Evolutionary conservation across 805 yeast genomes (phyloP), one percentile per base, ranked within the genome.

Genomic region (Metschnikowia drakensbergensis): DNA sequence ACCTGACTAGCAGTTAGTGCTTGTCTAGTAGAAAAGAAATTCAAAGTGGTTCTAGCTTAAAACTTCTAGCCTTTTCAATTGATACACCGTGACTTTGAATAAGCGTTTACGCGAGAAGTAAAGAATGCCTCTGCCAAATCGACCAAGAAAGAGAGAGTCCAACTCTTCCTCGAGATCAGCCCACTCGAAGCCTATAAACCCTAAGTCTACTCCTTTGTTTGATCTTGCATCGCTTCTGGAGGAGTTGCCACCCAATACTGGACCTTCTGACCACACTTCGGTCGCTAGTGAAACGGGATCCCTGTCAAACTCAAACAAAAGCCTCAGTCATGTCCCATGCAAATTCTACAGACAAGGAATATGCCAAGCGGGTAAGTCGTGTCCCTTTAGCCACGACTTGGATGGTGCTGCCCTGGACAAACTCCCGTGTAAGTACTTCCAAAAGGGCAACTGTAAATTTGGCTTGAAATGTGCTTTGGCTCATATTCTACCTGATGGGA

Each of bases 391-490:
- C 31, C 99, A 92, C 64, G 76, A 85, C 41, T 62, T 80, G 45
- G 86, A 84, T 47, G 73, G 78, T 4, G 63, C 75, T 32, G 71
- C 70, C 29, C 75, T 75, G n/a, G 83, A 78, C 42, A 67, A 75
- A 40, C 71, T 77, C 37, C 88, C 91, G 5, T 92, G 99, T 75
- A 91, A 90, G 73, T 92, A 91, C 67, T 92, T 88, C 66, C 94
- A 86, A 60, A 88, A 88, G 69, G 98, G 98, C n/a, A 89, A 90
- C 62, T 92, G 99, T 68, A 90, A 90, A 68, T 92, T 92, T 66
- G 99, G 99, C 3, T 72, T 81, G 45, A 91, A 90, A 61, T 92
- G 99, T 72, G 98, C 97, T 1, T 78, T 92, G 60, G 96, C 96
- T 5, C 99, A 92, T 68, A 77, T 87, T 49, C 68, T 87, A 36